Evolutionary conservation across 164 flowering plant species (phyloP), one percentile per base, ranked within the genome.

Genomic region (Liquidambar formosana): DNA sequence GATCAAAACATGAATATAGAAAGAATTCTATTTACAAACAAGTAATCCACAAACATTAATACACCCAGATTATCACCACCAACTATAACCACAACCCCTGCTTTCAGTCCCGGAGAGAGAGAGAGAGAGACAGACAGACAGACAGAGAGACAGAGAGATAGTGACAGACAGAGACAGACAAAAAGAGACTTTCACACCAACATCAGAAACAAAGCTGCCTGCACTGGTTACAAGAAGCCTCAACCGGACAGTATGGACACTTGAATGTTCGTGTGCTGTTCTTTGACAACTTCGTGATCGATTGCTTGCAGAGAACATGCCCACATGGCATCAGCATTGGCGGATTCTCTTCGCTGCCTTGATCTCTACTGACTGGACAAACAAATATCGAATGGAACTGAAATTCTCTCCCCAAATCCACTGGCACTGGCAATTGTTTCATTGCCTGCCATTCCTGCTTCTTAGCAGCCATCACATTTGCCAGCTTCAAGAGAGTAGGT

Each of bases 351-450:
- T 63, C 69, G 18, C 60, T 74, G 21, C 59, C 72, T 53, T 68
- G 72, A 57, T 63, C 73, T 15, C 57, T 68, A 68, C 68, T 68
- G 6, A 68, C 72, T 14, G 76, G 76, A 45, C 76, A 68, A 21
- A 74, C 72, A 41, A 74, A 74, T 60, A 74, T 21, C 0, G 76
- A 73, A 58, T 74, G 76, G 23, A 68, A 58, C 46, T 68, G 72
- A 43, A 74, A 63, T 44, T 74, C 76, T 57, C 73, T 79, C 16
- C 79, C 84, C 77, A 86, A 66, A 48, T 88, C 89, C 51, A 86
- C 64, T 0, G 86, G 82, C 66, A 85, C 89, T 0, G 90, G 89
- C 51, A 88, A 71, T 53, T 86, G 85, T 68, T 84, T 83, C 86
- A 86, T 79, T 0, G 76, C 71, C 45, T 75, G 77, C 88, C 89